Percentiles rank a stretch among this genome's conserved stretches.
Evolutionary conservation across 495 filamentous ascomycete genomes (phyloP).

Genomic region (Penicillium arizonense): DNA sequence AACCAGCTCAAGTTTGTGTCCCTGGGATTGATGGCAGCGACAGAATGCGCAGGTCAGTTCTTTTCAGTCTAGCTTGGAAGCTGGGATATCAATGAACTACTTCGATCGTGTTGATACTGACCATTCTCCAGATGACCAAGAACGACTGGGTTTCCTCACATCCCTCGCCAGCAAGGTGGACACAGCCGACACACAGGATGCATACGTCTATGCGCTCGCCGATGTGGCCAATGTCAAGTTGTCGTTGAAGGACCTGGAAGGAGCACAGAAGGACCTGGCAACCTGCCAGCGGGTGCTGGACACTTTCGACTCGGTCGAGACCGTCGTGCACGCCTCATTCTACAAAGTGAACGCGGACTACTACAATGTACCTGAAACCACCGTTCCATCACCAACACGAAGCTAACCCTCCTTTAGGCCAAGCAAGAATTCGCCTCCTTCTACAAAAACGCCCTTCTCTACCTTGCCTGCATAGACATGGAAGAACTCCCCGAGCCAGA

Average conservation of each 20-base stretch:
- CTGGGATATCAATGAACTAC: not conserved
- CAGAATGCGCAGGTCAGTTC: constrained; percentile 76
- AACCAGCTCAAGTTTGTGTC: constrained; percentile 97
- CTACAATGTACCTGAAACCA: constrained; percentile 61
- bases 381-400: not conserved
- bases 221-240: constrained; percentile 89
- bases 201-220: constrained; percentile 88
- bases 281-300: constrained; percentile 85
- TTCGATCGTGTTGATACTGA: constrained; percentile 4
- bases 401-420: constrained; percentile 38
- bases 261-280: constrained; percentile 81
- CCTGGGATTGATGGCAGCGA: constrained; percentile 80
- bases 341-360: constrained; percentile 95
- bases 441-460: constrained; percentile 96
- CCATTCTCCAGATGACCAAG: constrained; percentile 65
- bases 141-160: constrained; percentile 84
- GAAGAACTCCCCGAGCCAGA: constrained; percentile 67
- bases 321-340: constrained; percentile 92
- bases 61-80: not conserved
- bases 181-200: constrained; percentile 90
- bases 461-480: constrained; percentile 93
- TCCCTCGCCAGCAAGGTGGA: constrained; percentile 84
- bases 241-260: constrained; percentile 68
- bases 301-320: constrained; percentile 91
- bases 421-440: constrained; percentile 91